Base-by-base conservation (phyloP, 352 stramenopile genomes). In the Phytophthora sp. region DNA sequence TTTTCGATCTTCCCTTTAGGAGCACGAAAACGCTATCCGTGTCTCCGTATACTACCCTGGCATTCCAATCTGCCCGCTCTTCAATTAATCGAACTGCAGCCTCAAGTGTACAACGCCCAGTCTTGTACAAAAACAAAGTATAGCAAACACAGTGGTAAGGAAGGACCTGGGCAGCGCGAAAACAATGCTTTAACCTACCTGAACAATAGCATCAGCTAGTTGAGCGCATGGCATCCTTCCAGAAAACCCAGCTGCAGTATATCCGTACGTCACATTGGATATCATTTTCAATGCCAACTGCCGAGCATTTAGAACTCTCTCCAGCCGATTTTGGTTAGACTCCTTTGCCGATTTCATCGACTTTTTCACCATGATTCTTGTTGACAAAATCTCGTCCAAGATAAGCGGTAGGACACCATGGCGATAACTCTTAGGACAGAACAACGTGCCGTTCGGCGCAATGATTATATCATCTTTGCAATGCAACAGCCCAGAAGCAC, bases 21-120 rank as follows among this genome's bases (percentile, higher is more conserved):
- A 98, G 84, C 35, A 99, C 89, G 79, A 99, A 99, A 5, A 99
- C 71, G 50, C 96, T 99, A 72, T 99, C 98, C 4, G 98, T 99
- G 70, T 99, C 97, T 9, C 96, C 97, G 62, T 98, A 98, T 5
- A 98, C 94, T 23, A 99, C 96, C 20, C 71, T 79, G n/a, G 88
- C 91, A 55, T 94, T 88, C 91, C 88, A 96, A 37, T 87, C 77
- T 18, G 75, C 61, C 54, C 88, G 79, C 10, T 57, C 66, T 54
- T 98, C 97, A 2, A 98, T 97, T 31, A 98, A 48, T 32, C 88
- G 72, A 30, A 99, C 97, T 44, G 96, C 92, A 57, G 88, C 90
- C 81, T 98, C 93, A 23, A 99, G 79, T 4, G 96, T 99, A 43
- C 84, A 89, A 46, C 97, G 71, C 9, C 88, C 88, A 49, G 71